phyloP scores from a whole-genome alignment of 768 basidiomycete species.

The Plicaturopsis crispa region DNA sequence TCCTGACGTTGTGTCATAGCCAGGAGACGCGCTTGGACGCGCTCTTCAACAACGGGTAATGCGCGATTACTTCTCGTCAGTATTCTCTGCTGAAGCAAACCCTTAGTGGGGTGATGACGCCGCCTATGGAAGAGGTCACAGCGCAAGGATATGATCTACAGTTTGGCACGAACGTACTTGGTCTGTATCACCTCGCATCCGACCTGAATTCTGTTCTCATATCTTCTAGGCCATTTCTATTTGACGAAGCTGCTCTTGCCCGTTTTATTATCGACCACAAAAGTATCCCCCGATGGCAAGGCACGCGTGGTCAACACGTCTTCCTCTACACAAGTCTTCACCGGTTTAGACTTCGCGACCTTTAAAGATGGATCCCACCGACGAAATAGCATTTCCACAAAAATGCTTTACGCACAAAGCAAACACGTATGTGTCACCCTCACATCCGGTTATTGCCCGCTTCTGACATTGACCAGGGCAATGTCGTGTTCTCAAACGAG shows the following conservation, averaged over 20 bases:
- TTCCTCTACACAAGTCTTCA: constrained; percentile 16
- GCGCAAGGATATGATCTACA: constrained; percentile 33
- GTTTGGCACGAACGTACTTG: constrained; percentile 31
- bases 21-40: constrained; percentile 15
- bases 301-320: constrained; percentile 26
- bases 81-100: too few relatives aligned
- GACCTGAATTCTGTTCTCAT: background rate
- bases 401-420: constrained; percentile 11
- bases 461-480: constrained; percentile 22
- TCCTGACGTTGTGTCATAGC: constrained; percentile 6
- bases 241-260: constrained; percentile 30
- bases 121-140: constrained; percentile 22
- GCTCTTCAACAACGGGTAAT: constrained; percentile 21
- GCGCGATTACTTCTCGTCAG: too few relatives aligned
- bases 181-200: constrained; percentile 10
- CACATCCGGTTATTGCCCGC: background rate
- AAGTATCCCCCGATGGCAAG: constrained; percentile 21
- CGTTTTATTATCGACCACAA: constrained; percentile 18
- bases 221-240: constrained; percentile 20
- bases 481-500: constrained; percentile 32
- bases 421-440: background rate
- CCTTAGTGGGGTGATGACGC: constrained; percentile 23
- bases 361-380: constrained; percentile 19
- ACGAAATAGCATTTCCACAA: background rate
- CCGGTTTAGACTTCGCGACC: constrained; percentile 9